These are phyloP conservation scores for Paraphoma sp. DNA, from an alignment of 2,329 filamentous ascomycete species.

Conservation along the genomic window DNA sequence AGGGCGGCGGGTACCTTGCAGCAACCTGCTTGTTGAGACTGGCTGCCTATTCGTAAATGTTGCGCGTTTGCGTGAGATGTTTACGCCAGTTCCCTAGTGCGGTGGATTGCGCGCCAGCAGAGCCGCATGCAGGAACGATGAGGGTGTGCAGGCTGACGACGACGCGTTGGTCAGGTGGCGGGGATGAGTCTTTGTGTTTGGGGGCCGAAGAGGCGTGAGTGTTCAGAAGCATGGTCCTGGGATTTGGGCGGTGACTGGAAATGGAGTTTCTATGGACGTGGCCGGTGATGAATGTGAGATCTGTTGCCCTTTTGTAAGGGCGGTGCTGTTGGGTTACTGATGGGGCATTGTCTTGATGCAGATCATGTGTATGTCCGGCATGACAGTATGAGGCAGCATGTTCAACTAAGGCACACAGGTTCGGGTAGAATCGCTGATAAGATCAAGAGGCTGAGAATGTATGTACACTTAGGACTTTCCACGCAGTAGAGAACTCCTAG, in stretches of 20 bases:
- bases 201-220: background rate
- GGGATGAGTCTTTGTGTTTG: background rate
- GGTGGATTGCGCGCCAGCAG: background rate
- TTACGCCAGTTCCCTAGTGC: background rate
- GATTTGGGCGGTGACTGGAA: background rate
- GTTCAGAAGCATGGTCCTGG: background rate
- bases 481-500: too few species aligned
- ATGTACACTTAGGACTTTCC: too few species aligned
- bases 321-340: too few species aligned
- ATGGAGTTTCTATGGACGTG: background rate
- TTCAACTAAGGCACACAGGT: too few species aligned
- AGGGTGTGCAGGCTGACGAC: background rate
- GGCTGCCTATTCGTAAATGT: background rate
- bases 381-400: too few species aligned
- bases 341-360: too few species aligned
- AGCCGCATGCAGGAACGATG: background rate
- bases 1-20: constrained; percentile 6
- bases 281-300: background rate
- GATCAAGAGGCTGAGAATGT: too few species aligned
- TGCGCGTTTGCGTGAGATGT: background rate
- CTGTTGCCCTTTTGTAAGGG: background rate
- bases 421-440: too few species aligned
- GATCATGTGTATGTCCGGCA: too few species aligned
- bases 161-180: background rate
- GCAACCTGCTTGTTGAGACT: constrained; percentile 1